Percentiles rank a stretch among this genome's conserved stretches.
Evolutionary conservation across 768 basidiomycete species (phyloP).

Genomic region (Lactifluus subvellereus): DNA sequence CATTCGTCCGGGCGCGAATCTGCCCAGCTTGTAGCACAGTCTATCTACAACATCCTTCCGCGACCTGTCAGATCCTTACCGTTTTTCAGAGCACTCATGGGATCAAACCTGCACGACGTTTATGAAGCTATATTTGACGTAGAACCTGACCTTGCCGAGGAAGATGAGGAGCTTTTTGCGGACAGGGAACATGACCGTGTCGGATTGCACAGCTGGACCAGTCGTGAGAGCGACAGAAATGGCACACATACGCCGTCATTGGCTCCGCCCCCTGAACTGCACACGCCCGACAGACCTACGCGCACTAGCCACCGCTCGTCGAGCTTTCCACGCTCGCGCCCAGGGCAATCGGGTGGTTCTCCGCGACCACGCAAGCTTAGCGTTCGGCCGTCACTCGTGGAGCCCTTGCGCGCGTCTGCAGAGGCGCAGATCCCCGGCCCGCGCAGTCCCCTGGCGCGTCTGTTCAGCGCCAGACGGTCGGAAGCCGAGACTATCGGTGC

Average conservation of each 20-base stretch:
- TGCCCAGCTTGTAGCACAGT: conserved; percentile 47
- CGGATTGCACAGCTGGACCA: conserved; percentile 24
- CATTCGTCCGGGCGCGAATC: conserved; percentile 47
- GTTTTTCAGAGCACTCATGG: conserved; percentile 70
- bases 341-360: conserved; percentile 23
- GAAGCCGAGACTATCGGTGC: conserved; percentile 14
- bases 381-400: conserved; percentile 26
- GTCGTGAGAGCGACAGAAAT: conserved; percentile 11
- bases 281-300: conserved; percentile 7
- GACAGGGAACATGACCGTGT: conserved; percentile 40
- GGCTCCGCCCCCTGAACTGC: not conserved
- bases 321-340: conserved; percentile 27
- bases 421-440: conserved; percentile 29
- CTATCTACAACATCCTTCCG: conserved; percentile 59
- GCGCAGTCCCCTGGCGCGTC: conserved; percentile 45
- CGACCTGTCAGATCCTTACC: conserved; percentile 69
- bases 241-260: conserved; percentile 4
- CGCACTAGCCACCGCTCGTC: conserved; percentile 15
- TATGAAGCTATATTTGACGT: conserved; percentile 79
- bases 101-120: conserved; percentile 57
- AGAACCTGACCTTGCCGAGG: conserved; percentile 40
- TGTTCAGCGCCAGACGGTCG: conserved; percentile 35
- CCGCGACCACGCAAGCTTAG: conserved; percentile 27
- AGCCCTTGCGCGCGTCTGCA: conserved; percentile 22
- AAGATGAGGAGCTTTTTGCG: conserved; percentile 39